Evolutionary conservation across 768 basidiomycete genomes (phyloP).

Genomic region (Mycena rosella): DNA sequence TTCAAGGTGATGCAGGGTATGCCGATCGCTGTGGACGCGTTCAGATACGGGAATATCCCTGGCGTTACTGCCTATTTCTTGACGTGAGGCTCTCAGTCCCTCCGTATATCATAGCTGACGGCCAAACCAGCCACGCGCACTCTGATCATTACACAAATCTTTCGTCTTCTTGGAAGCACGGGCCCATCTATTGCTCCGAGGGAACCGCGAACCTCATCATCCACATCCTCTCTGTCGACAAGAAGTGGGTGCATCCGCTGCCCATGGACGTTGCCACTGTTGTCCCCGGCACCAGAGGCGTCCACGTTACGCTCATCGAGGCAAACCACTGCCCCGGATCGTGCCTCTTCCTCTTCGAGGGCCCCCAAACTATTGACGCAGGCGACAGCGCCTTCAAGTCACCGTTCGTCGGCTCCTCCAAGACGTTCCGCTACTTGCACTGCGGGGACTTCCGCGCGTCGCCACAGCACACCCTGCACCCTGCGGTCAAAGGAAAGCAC

Average conservation of each 20-base stretch:
- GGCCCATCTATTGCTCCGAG: conserved; percentile 97
- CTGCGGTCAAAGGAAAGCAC: conserved; percentile 81
- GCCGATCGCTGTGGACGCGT: conserved; percentile 59
- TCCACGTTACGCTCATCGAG: conserved; percentile 93
- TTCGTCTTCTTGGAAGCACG: conserved; percentile 87
- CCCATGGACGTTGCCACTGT: conserved; percentile 82
- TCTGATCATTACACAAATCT: conserved; percentile 97
- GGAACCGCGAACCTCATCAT: conserved; percentile 92
- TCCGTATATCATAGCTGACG: neutral
- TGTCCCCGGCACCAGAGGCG: conserved; percentile 87
- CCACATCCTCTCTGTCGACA: conserved; percentile 91
- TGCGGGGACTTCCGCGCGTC: conserved; percentile 96
- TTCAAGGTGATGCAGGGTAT: conserved; percentile 97
- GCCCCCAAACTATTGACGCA: conserved; percentile 88
- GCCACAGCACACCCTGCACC: conserved; percentile 88
- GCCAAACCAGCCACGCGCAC: conserved; percentile 84
- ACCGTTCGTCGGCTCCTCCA: conserved; percentile 74
- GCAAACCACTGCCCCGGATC: conserved; percentile 99
- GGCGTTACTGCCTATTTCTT: conserved; percentile 92
- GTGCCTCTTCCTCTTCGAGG: conserved; percentile 94
- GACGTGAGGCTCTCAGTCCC: conserved; percentile 64
- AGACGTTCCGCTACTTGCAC: conserved; percentile 89
- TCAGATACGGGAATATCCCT: conserved; percentile 93
- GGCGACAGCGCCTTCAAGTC: conserved; percentile 87
- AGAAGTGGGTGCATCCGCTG: conserved; percentile 89